Evolutionary conservation across 345 rosid genomes (phyloP).

Genomic region (Diplotaxis tenuifolia): DNA sequence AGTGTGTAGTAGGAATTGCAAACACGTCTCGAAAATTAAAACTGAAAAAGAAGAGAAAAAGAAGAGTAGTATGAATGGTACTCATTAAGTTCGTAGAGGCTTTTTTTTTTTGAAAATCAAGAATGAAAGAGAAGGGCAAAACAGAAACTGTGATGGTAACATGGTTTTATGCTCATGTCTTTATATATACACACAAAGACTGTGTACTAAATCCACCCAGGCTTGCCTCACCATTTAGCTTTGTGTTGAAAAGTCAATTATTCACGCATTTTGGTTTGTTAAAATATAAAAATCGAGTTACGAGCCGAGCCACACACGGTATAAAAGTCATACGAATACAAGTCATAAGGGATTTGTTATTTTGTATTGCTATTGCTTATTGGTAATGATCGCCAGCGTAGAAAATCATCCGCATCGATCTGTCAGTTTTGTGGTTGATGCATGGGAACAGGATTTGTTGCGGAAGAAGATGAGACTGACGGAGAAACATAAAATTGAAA

Average conservation of each 20-base stretch:
- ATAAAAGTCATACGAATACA: not conserved
- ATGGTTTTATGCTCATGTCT: not conserved
- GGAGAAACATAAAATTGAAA: no score
- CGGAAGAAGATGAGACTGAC: no score
- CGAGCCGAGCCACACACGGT: not conserved
- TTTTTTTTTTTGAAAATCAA: slow-evolving; percentile 10
- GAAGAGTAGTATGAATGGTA: not conserved
- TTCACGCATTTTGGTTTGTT: not conserved
- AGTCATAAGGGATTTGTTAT: not conserved
- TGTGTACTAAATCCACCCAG: not conserved
- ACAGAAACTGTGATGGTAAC: not conserved
- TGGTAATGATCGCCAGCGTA: no score
- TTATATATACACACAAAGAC: not conserved
- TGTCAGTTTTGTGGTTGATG: no score
- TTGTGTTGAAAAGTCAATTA: not conserved
- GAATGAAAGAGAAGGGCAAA: not conserved
- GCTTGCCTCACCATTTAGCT: not conserved
- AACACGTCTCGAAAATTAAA: not conserved
- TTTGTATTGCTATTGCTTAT: no score
- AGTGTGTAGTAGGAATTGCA: no score
- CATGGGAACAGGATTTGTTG: no score
- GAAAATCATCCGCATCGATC: no score
- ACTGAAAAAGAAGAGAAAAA: not conserved
- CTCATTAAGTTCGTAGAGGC: not conserved
- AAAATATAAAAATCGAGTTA: not conserved